Evolutionary conservation across 2,329 filamentous ascomycete genomes (phyloP), one percentile per base, ranked within the genome.

Genomic region (Microdochium bolleyi): DNA sequence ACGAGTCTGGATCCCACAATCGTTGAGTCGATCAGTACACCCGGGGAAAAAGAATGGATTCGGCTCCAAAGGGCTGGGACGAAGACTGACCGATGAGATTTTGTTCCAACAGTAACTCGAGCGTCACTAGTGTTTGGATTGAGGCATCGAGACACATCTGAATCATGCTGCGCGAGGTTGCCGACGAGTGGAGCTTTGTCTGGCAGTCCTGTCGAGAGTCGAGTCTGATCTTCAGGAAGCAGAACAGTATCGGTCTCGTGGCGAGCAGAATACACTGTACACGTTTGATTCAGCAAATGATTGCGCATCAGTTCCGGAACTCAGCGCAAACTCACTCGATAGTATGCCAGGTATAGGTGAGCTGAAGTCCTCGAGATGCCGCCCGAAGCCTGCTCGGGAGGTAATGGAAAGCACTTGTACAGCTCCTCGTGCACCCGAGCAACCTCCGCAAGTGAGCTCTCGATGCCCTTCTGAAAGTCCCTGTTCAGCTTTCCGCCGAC

Each of bases 111-210:
- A 54, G 19, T 38, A 44, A 27, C 11, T 54, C 52, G 19, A 54
- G 24, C 14, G 51, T 85, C 83, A 54, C 73, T 46, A 68, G 61
- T 59, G 58, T 64, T 52, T 66, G 62, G 16, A 63, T 58, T 2
- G 65, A 67, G 16, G 66, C 68, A 48, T 69, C 66, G 53, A 69
- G 59, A 25, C 65, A 65, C 61, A 68, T 64, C 48, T 65, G 64
- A 49, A 67, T 57, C 27, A 69, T 53, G 48, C 66, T 68, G 51
- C 62, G 62, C n/a, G 67, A 59, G 11, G 61, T 66, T 53, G 60
- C 57, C 7, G 64, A 64, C 16, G 55, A 30, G 16, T 48, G 37
- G 14, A 48, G 52, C 32, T 49, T 44, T 19, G 41, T 48, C 44
- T 49, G 30, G 11, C 38, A 49, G 38, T 58, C 54, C 4, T 56